Evolutionary conservation across 1,139 yeast species (phyloP).

Genomic region (Saccharomyces hybrid): DNA sequence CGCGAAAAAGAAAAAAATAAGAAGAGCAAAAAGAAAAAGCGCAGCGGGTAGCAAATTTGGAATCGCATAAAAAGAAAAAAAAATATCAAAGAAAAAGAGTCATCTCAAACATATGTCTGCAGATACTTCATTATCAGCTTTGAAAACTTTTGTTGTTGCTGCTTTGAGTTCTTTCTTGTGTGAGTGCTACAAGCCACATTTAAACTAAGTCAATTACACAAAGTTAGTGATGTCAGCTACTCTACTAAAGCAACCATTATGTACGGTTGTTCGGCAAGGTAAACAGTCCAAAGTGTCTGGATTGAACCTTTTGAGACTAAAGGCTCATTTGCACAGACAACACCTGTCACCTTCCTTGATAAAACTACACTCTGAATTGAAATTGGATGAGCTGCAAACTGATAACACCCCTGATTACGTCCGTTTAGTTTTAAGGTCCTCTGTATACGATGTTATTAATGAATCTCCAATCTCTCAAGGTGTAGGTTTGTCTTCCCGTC

Average conservation of each 20-base stretch:
- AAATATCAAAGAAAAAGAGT: not conserved
- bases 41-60: not conserved
- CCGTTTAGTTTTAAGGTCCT: constrained; percentile 77
- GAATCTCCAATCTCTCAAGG: constrained; percentile 85
- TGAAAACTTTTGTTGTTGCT: not conserved
- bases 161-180: not conserved
- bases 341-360: constrained; percentile 16
- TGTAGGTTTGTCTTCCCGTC: constrained; percentile 60
- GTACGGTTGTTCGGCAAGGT: not conserved
- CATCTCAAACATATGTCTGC: not conserved
- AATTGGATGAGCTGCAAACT: constrained; percentile 42
- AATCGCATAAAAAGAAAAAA: not conserved
- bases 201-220: not conserved
- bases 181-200: not conserved
- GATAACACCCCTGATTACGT: constrained; percentile 87
- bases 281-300: not conserved
- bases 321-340: not conserved
- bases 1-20: not conserved
- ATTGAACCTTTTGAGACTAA: not conserved
- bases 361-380: constrained; percentile 32
- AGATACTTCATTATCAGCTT: not conserved
- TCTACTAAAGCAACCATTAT: not conserved
- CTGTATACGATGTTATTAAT: constrained; percentile 89
- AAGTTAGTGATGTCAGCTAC: not conserved
- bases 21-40: not conserved